Evolutionary conservation across 2,329 filamentous ascomycete genomes (phyloP).

Genomic region (Penicillium sp.): DNA sequence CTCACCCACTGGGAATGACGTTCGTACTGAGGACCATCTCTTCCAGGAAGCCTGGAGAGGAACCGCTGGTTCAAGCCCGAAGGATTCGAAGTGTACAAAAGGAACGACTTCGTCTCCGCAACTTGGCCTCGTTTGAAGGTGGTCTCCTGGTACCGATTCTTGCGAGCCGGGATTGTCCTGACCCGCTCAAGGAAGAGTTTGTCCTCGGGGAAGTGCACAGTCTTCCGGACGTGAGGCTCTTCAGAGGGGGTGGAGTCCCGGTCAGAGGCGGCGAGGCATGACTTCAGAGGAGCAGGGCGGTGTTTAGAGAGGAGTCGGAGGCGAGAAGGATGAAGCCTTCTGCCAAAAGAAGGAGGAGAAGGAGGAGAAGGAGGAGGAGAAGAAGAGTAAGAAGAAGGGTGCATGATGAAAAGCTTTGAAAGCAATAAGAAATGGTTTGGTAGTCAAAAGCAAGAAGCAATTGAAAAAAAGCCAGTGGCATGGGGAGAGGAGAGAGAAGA

Average conservation of each 20-base stretch:
- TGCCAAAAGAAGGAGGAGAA: neutral
- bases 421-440: neutral
- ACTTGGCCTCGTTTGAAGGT: neutral
- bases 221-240: neutral
- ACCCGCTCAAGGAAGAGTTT: neutral
- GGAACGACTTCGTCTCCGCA: neutral
- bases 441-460: neutral
- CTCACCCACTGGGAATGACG: neutral
- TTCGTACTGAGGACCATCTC: neutral
- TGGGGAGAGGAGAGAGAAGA: constrained; percentile 4
- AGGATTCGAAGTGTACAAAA: neutral
- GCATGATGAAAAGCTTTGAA: neutral
- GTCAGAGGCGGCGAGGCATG: neutral
- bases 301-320: neutral
- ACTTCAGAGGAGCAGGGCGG: neutral
- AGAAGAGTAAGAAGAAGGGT: neutral
- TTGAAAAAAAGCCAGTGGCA: constrained; percentile 7
- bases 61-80: neutral
- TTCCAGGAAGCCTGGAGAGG: neutral
- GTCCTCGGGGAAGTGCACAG: neutral
- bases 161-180: neutral
- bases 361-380: too few relatives aligned
- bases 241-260: neutral
- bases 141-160: neutral
- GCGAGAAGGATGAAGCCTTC: neutral